Evolutionary conservation across 1,139 yeast species (phyloP).

Genomic region (Blastobotrys elegans): DNA sequence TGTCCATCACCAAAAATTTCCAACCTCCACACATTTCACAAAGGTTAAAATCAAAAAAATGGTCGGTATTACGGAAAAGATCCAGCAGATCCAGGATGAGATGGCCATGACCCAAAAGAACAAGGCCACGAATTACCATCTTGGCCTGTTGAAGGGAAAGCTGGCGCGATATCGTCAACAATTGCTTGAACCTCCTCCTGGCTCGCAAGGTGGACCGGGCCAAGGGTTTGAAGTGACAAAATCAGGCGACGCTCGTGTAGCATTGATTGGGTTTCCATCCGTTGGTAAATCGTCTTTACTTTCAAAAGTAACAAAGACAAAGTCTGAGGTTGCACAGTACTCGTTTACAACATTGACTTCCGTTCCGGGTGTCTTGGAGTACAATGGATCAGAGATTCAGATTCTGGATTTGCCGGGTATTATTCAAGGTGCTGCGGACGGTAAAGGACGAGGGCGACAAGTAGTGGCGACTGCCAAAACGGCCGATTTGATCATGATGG

Average conservation of each 20-base stretch:
- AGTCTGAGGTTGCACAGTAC: conserved; percentile 90
- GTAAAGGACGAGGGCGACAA: conserved; percentile 96
- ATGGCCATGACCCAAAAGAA: conserved; percentile 93
- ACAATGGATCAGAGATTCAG: conserved; percentile 95
- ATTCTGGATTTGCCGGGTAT: conserved; percentile 96
- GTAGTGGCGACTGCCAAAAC: conserved; percentile 96
- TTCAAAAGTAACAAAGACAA: conserved; percentile 81
- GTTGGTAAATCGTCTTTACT: conserved; percentile 93
- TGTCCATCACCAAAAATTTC: too few species aligned
- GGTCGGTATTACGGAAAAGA: conserved; percentile 53
- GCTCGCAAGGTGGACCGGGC: conserved; percentile 69
- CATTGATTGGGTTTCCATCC: conserved; percentile 93
- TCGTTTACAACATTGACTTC: conserved; percentile 96
- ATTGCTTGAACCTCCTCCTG: conserved; percentile 81
- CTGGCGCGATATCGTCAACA: conserved; percentile 92
- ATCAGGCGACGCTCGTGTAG: conserved; percentile 95
- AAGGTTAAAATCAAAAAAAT: neutral
- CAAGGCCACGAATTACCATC: conserved; percentile 95
- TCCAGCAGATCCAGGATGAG: conserved; percentile 87
- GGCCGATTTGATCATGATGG: conserved; percentile 88
- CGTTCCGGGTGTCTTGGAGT: conserved; percentile 91
- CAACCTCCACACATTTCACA: neutral
- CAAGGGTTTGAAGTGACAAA: conserved; percentile 95
- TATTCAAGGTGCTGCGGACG: conserved; percentile 93
- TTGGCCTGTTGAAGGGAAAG: conserved; percentile 90